Conservation (phyloP, 805 yeast species). For the Saccharomycopsis selenospora region DNA sequence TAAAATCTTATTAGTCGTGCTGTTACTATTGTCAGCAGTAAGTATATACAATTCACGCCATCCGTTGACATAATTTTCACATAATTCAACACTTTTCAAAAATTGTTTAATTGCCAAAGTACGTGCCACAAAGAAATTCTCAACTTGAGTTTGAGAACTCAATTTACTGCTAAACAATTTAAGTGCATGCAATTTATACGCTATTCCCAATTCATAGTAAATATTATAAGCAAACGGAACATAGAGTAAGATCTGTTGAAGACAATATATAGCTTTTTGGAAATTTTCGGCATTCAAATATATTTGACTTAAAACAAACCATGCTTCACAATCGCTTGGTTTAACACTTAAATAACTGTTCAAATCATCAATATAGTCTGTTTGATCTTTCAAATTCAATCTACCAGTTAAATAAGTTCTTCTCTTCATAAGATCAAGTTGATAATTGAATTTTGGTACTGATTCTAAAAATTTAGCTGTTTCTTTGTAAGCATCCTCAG, state of each 20-base stretch:
- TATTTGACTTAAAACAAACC: slow-evolving; percentile 70
- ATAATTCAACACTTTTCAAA: slow-evolving; percentile 68
- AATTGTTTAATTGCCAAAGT: slow-evolving; percentile 38
- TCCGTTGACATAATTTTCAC: slow-evolving; percentile 58
- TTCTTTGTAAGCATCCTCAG: slow-evolving; percentile 30
- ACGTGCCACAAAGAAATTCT: slow-evolving; percentile 16
- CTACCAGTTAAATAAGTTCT: slow-evolving; percentile 22
- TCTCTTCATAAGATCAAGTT: slow-evolving; percentile 23
- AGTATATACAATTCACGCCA: slow-evolving; percentile 62
- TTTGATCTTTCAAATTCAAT: slow-evolving; percentile 16
- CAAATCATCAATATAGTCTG: slow-evolving; percentile 49
- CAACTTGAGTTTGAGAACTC: slow-evolving; percentile 12
- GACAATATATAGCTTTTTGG: slow-evolving; percentile 58
- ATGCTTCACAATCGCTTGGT: slow-evolving; percentile 70
- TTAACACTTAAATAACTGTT: slow-evolving; percentile 48
- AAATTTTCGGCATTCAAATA: slow-evolving; percentile 56
- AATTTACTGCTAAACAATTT: slow-evolving; percentile 12
- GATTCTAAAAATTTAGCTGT: slow-evolving; percentile 33
- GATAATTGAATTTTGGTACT: slow-evolving; percentile 21
- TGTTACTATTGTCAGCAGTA: slow-evolving; percentile 25
- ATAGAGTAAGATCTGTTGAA: slow-evolving; percentile 61
- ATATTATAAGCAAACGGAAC: slow-evolving; percentile 65
- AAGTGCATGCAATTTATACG: slow-evolving; percentile 25
- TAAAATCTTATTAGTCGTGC: slow-evolving; percentile 21
- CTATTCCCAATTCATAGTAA: slow-evolving; percentile 57